A percentile compares a stretch with the other conserved stretches of the same genome.
Conservation (phyloP, 345 rosid genomes). For the Garcia nutans region DNA sequence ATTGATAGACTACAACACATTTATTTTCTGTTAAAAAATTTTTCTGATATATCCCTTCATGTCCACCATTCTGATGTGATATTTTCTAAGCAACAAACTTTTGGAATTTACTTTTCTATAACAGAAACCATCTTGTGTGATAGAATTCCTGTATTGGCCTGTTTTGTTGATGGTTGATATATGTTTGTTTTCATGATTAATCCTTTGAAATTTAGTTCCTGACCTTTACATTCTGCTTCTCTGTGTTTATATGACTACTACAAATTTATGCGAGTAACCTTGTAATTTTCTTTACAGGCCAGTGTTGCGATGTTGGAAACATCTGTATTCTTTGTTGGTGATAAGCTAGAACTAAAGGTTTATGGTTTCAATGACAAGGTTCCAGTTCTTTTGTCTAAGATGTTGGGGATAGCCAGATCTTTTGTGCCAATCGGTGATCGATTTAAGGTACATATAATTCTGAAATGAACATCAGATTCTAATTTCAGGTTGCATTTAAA, state of each 20-base stretch:
- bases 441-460: slow-evolving; percentile 56
- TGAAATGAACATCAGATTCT: not conserved
- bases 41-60: not conserved
- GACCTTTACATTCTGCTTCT: not conserved
- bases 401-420: slow-evolving; percentile 66
- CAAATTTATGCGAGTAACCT: not conserved
- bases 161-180: not conserved
- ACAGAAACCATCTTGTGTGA: not conserved
- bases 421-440: slow-evolving; percentile 75
- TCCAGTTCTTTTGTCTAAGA: slow-evolving; percentile 63
- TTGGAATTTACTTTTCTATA: not conserved
- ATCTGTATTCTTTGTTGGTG: slow-evolving; percentile 59
- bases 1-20: not conserved
- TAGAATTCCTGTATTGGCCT: not conserved
- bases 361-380: slow-evolving; percentile 93
- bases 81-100: not conserved
- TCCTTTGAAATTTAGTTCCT: not conserved
- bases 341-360: slow-evolving; percentile 83
- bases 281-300: slow-evolving; percentile 58
- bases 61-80: not conserved
- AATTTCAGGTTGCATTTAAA: not conserved
- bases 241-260: not conserved
- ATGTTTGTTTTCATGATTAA: not conserved
- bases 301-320: slow-evolving; percentile 91
- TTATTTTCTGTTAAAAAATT: not conserved